Percentiles rank a stretch among this genome's conserved stretches.
These are phyloP conservation scores for Rosa lucieae DNA, from an alignment of 306 rosid species.

Conservation along the genomic window DNA sequence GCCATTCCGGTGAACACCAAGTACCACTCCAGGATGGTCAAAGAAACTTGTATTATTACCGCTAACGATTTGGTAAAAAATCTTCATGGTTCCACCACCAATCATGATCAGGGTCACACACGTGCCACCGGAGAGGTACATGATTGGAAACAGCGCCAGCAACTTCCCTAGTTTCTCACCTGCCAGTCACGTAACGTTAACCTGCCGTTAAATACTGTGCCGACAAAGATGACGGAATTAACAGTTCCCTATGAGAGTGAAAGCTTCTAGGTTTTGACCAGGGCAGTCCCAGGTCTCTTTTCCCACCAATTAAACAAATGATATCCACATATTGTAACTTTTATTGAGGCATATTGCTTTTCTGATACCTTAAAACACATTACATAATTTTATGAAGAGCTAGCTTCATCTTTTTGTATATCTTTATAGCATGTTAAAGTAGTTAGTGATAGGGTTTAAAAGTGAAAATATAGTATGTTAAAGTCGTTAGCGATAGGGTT, in stretches of 20 bases:
- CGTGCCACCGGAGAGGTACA: slow-evolving; percentile 77
- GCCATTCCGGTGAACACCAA: slow-evolving; percentile 57
- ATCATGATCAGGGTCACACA: slow-evolving; percentile 74
- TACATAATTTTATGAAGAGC: too few species aligned
- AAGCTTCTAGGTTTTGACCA: neutral
- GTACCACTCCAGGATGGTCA: slow-evolving; percentile 58
- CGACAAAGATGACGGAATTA: neutral
- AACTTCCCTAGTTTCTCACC: slow-evolving; percentile 71
- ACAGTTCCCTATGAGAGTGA: too few species aligned
- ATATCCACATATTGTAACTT: too few species aligned
- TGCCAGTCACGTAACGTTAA: slow-evolving; percentile 7
- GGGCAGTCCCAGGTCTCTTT: neutral
- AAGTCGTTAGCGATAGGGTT: neutral
- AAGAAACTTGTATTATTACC: slow-evolving; percentile 28
- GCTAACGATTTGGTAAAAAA: slow-evolving; percentile 49
- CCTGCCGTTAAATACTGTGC: neutral
- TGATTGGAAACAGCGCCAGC: slow-evolving; percentile 55
- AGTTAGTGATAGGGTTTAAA: too few species aligned
- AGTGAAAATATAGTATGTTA: too few species aligned
- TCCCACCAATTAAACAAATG: too few species aligned
- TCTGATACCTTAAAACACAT: too few species aligned
- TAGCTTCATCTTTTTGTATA: too few species aligned
- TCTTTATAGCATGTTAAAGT: too few species aligned
- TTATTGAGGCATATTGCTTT: too few species aligned
- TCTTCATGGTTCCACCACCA: slow-evolving; percentile 74